Percentiles rank a stretch among this genome's conserved stretches.
These are phyloP conservation scores for Chondrus crispus DNA, from an alignment of 23 red algal species.

Conservation along the genomic window DNA sequence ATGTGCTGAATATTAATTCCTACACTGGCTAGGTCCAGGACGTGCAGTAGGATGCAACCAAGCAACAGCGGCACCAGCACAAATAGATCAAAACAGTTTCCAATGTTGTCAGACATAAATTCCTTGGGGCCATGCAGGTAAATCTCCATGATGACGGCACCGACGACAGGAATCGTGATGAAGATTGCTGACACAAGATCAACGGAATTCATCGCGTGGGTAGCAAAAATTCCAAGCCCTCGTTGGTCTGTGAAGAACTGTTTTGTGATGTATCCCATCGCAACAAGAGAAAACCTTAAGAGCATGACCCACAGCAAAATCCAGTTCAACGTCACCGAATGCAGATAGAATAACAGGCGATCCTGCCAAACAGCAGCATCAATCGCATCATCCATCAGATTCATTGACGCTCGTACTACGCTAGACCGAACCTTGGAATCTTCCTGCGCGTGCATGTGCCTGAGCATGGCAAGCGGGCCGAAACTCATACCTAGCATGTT, in stretches of 20 bases:
- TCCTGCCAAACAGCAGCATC: slow-evolving; percentile 50
- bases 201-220: neutral
- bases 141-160: slow-evolving; percentile 58
- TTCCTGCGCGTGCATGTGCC: slow-evolving; percentile 53
- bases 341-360: slow-evolving; percentile 57
- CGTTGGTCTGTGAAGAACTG: slow-evolving; percentile 27
- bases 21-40: slow-evolving; percentile 26
- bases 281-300: slow-evolving; percentile 46
- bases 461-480: slow-evolving; percentile 58
- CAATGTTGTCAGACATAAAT: slow-evolving; percentile 44
- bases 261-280: slow-evolving; percentile 9
- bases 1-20: slow-evolving; percentile 24
- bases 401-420: slow-evolving; percentile 46
- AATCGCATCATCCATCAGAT: slow-evolving; percentile 57
- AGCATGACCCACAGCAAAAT: slow-evolving; percentile 56
- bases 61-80: slow-evolving; percentile 58
- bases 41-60: slow-evolving; percentile 16
- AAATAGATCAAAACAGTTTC: slow-evolving; percentile 61
- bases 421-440: slow-evolving; percentile 30
- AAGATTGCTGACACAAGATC: slow-evolving; percentile 30
- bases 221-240: slow-evolving; percentile 54
- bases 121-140: slow-evolving; percentile 19
- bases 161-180: slow-evolving; percentile 44
- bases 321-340: slow-evolving; percentile 74
- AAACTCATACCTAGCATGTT: slow-evolving; percentile 73